A percentile compares a stretch with the other conserved stretches of the same genome.
phyloP scores from a whole-genome alignment of 768 basidiomycete species.

The Psilocybe sp. region DNA sequence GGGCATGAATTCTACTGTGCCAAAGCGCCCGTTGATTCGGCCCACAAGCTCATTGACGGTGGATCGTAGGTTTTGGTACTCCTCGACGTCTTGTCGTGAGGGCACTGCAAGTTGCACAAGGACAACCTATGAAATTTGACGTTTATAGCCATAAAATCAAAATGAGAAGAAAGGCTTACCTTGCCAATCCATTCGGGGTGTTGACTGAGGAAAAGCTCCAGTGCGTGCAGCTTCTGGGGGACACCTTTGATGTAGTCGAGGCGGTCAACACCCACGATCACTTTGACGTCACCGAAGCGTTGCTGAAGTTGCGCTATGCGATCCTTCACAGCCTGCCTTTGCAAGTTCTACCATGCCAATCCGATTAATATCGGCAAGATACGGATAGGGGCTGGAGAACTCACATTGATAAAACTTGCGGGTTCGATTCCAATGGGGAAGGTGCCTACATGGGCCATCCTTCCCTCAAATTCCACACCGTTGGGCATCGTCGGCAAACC shows the following conservation, averaged over 20 bases:
- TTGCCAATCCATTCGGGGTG: constrained; percentile 99
- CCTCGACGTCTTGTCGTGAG: constrained; percentile 96
- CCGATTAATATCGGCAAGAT: constrained; percentile 3
- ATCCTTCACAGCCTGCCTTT: constrained; percentile 75
- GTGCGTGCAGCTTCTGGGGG: constrained; percentile 94
- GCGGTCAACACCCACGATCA: constrained; percentile 97
- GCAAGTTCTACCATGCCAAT: constrained; percentile 55
- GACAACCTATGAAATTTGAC: constrained; percentile 60
- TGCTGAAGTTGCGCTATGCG: constrained; percentile 82
- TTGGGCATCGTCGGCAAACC: constrained; percentile 96
- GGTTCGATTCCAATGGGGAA: constrained; percentile 99
- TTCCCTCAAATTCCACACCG: constrained; percentile 93
- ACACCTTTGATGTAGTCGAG: constrained; percentile 99
- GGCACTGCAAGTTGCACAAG: constrained; percentile 97
- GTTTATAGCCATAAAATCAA: constrained; percentile 5
- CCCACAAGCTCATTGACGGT: constrained; percentile 98
- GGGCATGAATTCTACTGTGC: constrained; percentile 99
- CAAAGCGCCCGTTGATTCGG: constrained; percentile 97
- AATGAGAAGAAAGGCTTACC: constrained; percentile 33
- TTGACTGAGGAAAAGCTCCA: constrained; percentile 94
- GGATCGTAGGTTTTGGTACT: constrained; percentile 95
- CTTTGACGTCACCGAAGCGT: constrained; percentile 90
- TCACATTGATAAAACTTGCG: constrained; percentile 79
- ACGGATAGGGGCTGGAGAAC: constrained; percentile 11
- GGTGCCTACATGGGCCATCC: constrained; percentile 94